Conservation (phyloP, 78 protist genomes). For the Planoprotostelium fungivorum region DNA sequence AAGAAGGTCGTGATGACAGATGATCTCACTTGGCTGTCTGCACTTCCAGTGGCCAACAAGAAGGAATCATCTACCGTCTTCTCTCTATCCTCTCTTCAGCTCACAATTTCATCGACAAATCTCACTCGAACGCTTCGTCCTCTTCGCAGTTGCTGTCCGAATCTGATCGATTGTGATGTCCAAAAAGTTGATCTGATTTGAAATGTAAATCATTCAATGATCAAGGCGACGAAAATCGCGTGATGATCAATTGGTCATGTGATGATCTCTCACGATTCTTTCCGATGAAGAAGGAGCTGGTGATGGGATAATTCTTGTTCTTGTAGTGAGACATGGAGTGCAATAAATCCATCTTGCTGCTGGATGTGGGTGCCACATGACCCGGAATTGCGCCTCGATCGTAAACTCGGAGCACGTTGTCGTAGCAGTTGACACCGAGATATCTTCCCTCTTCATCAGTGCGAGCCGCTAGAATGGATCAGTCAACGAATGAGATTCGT, state of each 20-base stretch:
- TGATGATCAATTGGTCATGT: too few relatives aligned
- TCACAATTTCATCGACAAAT: slow-evolving; percentile 21
- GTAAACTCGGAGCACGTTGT: slow-evolving; percentile 35
- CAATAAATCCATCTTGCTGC: slow-evolving; percentile 17
- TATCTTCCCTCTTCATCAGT: slow-evolving; percentile 54
- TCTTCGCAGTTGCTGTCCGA: neutral
- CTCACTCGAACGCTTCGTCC: slow-evolving; percentile 10
- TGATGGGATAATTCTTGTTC: slow-evolving; percentile 71
- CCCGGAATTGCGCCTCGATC: slow-evolving; percentile 39
- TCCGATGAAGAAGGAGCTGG: slow-evolving; percentile 50
- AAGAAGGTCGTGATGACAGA: slow-evolving; percentile 38
- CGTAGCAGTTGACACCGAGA: slow-evolving; percentile 46
- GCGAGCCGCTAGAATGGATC: neutral
- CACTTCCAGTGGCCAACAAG: slow-evolving; percentile 66
- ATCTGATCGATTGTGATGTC: slow-evolving; percentile 1
- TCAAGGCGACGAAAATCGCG: too few relatives aligned
- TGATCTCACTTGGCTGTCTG: slow-evolving; percentile 54
- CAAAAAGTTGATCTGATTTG: neutral
- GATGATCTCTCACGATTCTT: slow-evolving; percentile 14
- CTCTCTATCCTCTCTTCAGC: slow-evolving; percentile 7
- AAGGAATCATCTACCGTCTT: slow-evolving; percentile 42
- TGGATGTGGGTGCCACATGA: slow-evolving; percentile 41
- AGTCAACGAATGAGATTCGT: neutral
- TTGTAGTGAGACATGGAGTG: slow-evolving; percentile 54
- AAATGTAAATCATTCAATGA: neutral